phyloP scores from a whole-genome alignment of 1,139 yeast genomes.

The Candida sojae region DNA sequence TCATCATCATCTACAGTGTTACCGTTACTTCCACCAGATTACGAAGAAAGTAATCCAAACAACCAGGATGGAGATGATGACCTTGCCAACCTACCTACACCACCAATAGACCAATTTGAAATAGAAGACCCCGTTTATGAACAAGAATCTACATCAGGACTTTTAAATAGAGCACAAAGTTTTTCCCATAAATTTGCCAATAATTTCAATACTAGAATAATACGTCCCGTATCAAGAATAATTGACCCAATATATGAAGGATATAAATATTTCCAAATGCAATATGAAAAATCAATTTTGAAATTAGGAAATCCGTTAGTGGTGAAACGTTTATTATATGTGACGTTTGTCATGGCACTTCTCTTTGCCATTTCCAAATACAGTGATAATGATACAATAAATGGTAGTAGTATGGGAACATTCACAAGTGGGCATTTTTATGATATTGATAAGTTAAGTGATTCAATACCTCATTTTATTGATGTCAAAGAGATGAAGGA shows the following conservation, averaged over 20 bases:
- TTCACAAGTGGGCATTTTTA: conserved; percentile 62
- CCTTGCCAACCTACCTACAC: conserved; percentile 3
- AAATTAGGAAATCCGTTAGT: conserved; percentile 84
- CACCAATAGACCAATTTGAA: conserved; percentile 41
- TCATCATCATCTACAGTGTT: conserved; percentile 16
- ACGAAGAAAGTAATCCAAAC: conserved; percentile 21
- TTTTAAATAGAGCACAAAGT: conserved; percentile 30
- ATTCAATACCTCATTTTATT: conserved; percentile 51
- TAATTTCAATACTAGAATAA: conserved; percentile 45
- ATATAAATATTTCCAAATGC: conserved; percentile 43
- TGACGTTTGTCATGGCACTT: conserved; percentile 58
- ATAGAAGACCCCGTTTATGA: conserved; percentile 34
- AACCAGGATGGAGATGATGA: conserved; percentile 4
- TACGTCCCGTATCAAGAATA: conserved; percentile 55
- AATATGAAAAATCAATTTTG: conserved; percentile 58
- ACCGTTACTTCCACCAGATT: conserved; percentile 30
- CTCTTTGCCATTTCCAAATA: conserved; percentile 60
- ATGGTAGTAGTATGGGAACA: conserved; percentile 31
- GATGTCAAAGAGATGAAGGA: conserved; percentile 64
- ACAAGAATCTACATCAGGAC: conserved; percentile 15
- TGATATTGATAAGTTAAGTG: conserved; percentile 53
- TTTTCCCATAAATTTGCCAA: conserved; percentile 34
- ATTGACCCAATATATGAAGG: conserved; percentile 72
- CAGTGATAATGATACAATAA: conserved; percentile 50
- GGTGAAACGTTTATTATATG: conserved; percentile 73